Evolutionary conservation across 208 protist genomes (phyloP), one percentile per base, ranked within the genome.

Genomic region (Leishmania martiniquensis): DNA sequence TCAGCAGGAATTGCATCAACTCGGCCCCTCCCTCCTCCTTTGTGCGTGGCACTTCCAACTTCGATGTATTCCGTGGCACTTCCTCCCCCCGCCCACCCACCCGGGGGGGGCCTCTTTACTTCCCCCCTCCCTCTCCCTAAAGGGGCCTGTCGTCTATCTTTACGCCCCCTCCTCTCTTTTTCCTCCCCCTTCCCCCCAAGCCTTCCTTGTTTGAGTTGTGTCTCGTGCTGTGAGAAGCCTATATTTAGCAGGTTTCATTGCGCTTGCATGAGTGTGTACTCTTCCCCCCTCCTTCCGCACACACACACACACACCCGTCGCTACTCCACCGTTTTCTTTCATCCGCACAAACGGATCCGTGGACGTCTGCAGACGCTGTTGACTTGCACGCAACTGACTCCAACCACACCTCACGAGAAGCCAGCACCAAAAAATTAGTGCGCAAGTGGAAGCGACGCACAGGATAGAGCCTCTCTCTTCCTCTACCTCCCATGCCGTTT

Each of bases 1-100:
- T 15, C 20, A 6, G 63, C 29, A 15, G 63, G 22, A 25, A 25
- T 13, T 57, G 42, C 63, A 34, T 0, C 6, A n/a, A 49, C 20
- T 49, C 62, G 34, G 0, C 59, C 59, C 12, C 34, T 37, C 60
- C 10, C 57, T 10, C 57, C 5, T 34, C 34, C 62, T 45, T 22
- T 69, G 63, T 42, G 63, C 39, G 42, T 47, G 42, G 6, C 39
- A 69, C 15, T 22, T 69, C 39, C 20, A 69, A 51, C 29, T 15
- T 29, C 42, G 63, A 69, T 69, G 63, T 69, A 69, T 51, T 49
- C 63, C 25, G 29, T 69, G 34, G 22, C 63, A 69, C 62, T 45
- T 37, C 37, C 45, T 37, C 45, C 13, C 20, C 13, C 59, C 32
- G 6, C 34, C 34, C 60, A 45, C 5, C 34, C 12, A 44, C 25